Percentiles rank a stretch among this genome's conserved stretches.
Evolutionary conservation across 75 land plant species (phyloP).

Genomic region (Picea sitchensis): DNA sequence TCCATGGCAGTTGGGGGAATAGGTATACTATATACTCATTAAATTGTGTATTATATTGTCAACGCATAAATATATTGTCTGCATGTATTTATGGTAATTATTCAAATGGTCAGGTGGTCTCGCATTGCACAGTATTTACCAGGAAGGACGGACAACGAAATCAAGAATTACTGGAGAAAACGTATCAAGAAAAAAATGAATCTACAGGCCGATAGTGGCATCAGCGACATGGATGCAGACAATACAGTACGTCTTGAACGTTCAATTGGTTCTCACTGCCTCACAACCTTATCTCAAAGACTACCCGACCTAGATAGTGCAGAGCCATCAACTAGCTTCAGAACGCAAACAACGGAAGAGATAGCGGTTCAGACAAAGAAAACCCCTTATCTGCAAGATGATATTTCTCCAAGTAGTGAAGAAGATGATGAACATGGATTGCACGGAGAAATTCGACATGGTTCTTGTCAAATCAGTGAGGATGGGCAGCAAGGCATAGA

Average conservation of each 20-base stretch:
- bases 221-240: not conserved
- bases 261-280: not conserved
- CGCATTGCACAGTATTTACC: constrained; percentile 13
- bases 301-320: not conserved
- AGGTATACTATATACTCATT: not conserved
- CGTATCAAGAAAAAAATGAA: constrained; percentile 4
- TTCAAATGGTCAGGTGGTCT: constrained; percentile 10
- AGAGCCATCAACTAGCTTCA: not conserved
- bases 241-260: not conserved
- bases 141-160: constrained; percentile 17
- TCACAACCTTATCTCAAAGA: not conserved
- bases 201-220: not conserved
- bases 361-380: too few relatives aligned
- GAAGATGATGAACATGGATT: too few relatives aligned
- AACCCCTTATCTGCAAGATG: too few relatives aligned
- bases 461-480: too few relatives aligned
- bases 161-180: constrained; percentile 14
- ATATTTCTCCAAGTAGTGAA: too few relatives aligned
- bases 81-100: not conserved
- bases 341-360: not conserved
- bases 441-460: too few relatives aligned
- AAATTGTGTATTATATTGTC: not conserved
- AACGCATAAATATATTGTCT: not conserved
- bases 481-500: not conserved
- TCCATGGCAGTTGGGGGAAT: constrained; percentile 80